Evolutionary conservation across 805 yeast genomes (phyloP).

Genomic region (Torulaspora microellipsoides): DNA sequence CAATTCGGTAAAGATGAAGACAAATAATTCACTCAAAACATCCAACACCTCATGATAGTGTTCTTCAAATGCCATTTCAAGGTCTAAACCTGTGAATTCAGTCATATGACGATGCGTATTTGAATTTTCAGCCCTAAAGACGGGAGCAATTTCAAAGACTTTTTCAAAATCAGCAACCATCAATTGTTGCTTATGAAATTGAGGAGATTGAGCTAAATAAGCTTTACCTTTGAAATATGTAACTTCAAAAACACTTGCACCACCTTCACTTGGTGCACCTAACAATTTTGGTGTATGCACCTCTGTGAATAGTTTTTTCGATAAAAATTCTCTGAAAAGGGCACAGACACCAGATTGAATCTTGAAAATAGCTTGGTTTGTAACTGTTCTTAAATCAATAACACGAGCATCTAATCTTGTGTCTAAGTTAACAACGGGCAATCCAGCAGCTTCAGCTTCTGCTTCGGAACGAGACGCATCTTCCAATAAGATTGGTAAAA

Average conservation of each 20-base stretch:
- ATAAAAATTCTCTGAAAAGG: conserved; percentile 84
- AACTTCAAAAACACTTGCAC: conserved; percentile 93
- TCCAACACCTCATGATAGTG: conserved; percentile 90
- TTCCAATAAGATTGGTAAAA: conserved; percentile 90
- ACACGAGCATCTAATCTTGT: conserved; percentile 94
- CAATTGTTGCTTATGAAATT: conserved; percentile 94
- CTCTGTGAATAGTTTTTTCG: conserved; percentile 68
- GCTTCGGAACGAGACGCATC: conserved; percentile 95
- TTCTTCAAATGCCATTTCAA: conserved; percentile 98
- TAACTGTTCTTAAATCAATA: conserved; percentile 92
- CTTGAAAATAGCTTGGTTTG: conserved; percentile 96
- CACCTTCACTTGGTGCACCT: conserved; percentile 97
- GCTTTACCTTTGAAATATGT: conserved; percentile 90
- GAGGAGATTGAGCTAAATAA: conserved; percentile 96
- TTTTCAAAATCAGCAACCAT: conserved; percentile 97
- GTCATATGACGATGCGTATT: conserved; percentile 99
- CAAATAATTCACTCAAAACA: conserved; percentile 63
- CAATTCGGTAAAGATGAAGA: conserved; percentile 82
- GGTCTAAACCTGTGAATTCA: conserved; percentile 93
- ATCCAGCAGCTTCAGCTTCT: conserved; percentile 85
- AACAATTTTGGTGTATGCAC: conserved; percentile 94
- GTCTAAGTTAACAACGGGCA: conserved; percentile 93
- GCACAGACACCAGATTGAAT: conserved; percentile 86
- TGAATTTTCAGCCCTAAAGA: conserved; percentile 98
- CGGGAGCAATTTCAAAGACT: conserved; percentile 96